A percentile compares a stretch with the other conserved stretches of the same genome.
Evolutionary conservation across 768 basidiomycete species (phyloP).

Genomic region (Pisolithus tinctorius): DNA sequence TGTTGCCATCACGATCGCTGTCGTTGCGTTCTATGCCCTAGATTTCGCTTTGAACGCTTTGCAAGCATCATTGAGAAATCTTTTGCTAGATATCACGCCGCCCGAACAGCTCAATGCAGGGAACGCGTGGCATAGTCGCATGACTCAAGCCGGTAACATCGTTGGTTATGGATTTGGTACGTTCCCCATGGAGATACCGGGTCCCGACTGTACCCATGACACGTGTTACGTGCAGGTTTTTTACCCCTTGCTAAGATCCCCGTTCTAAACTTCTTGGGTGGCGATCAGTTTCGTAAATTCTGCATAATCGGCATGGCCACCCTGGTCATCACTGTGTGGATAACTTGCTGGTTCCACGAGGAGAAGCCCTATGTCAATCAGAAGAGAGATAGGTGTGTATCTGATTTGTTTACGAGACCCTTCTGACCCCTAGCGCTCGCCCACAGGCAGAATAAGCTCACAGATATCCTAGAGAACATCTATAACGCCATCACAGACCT

Average conservation of each 20-base stretch:
- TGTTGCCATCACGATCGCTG: constrained; percentile 77
- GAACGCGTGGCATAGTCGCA: constrained; percentile 97
- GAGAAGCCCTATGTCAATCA: constrained; percentile 60
- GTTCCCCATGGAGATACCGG: constrained; percentile 12
- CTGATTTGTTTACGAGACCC: neutral
- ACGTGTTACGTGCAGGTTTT: constrained; percentile 48
- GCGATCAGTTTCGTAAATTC: constrained; percentile 93
- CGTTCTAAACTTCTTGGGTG: constrained; percentile 74
- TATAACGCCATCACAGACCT: constrained; percentile 63
- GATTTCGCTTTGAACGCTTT: constrained; percentile 98
- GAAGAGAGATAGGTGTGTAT: constrained; percentile 36
- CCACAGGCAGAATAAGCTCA: constrained; percentile 41
- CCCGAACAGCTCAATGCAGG: constrained; percentile 85
- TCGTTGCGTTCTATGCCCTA: constrained; percentile 85
- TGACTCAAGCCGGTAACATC: constrained; percentile 96
- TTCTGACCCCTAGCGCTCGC: neutral
- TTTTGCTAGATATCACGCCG: constrained; percentile 89
- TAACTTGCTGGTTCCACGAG: constrained; percentile 82
- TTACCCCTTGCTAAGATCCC: constrained; percentile 79
- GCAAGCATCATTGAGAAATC: constrained; percentile 87
- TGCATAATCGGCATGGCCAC: constrained; percentile 80
- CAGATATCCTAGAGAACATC: constrained; percentile 79
- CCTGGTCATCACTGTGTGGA: constrained; percentile 74
- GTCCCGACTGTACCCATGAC: neutral
- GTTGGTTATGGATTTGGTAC: constrained; percentile 87